phyloP scores from a whole-genome alignment of 2,329 filamentous ascomycete genomes.

The Cytospora schulzeri region DNA sequence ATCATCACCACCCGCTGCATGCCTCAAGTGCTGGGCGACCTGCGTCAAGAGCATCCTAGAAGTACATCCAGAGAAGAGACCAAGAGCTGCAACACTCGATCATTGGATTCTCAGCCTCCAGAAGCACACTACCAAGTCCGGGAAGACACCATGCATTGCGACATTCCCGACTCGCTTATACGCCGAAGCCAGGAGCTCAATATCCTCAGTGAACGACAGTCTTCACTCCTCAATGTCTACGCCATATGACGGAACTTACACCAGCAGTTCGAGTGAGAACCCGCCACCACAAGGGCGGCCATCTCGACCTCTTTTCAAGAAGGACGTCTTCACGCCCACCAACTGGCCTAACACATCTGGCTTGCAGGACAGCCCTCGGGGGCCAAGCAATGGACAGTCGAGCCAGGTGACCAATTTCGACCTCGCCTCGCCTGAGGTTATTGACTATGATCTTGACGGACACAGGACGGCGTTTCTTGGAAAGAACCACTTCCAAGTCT shows the following conservation, averaged over 20 bases:
- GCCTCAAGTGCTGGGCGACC: constrained; percentile 21
- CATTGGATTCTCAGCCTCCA: constrained; percentile 2
- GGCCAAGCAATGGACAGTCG: not conserved
- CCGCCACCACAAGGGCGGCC: not conserved
- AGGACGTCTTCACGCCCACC: not conserved
- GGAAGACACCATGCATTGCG: not conserved
- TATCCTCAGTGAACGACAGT: not conserved
- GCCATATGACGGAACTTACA: not conserved
- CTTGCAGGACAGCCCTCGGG: not conserved
- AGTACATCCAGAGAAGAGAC: constrained; percentile 12
- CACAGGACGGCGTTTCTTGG: constrained; percentile 6
- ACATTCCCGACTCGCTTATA: not conserved
- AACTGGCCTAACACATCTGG: not conserved
- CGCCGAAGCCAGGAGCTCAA: not conserved
- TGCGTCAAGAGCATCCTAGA: constrained; percentile 15
- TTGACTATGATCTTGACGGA: constrained; percentile 20
- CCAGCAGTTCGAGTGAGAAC: not conserved
- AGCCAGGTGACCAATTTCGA: not conserved
- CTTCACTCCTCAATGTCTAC: not conserved
- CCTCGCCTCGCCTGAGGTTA: not conserved
- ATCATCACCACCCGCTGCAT: not conserved
- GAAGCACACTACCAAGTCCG: not conserved
- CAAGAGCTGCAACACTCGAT: not conserved
- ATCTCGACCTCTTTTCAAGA: not conserved
- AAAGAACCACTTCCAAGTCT: constrained; percentile 2